Conservation (phyloP, 805 yeast species). For the Saccharomycopsis amapae region DNA sequence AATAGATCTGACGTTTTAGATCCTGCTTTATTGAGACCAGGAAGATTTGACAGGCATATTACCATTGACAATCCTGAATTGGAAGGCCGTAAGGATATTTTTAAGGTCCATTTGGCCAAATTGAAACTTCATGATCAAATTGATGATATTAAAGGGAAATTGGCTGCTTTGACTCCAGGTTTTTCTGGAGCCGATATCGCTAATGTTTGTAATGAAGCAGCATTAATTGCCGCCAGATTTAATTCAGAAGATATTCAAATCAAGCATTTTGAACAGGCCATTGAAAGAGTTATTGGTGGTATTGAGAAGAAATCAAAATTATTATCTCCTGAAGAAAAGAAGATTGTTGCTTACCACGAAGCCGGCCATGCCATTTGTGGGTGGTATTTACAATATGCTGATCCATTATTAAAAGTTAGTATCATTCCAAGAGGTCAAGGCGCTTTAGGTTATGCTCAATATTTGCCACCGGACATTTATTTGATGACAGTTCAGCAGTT, state of each 20-base stretch:
- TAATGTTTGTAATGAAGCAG: slow-evolving; percentile 91
- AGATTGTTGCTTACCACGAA: slow-evolving; percentile 86
- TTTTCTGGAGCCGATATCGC: slow-evolving; percentile 96
- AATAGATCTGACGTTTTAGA: slow-evolving; percentile 89
- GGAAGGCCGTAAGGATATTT: slow-evolving; percentile 83
- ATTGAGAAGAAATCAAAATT: slow-evolving; percentile 78
- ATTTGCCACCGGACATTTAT: slow-evolving; percentile 83
- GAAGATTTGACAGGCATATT: slow-evolving; percentile 88
- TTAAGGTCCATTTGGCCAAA: slow-evolving; percentile 67
- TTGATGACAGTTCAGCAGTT: slow-evolving; percentile 71
- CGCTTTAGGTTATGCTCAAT: slow-evolving; percentile 94
- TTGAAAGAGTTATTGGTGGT: slow-evolving; percentile 94
- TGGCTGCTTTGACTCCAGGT: slow-evolving; percentile 91
- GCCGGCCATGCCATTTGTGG: slow-evolving; percentile 98
- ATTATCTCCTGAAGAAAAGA: slow-evolving; percentile 72
- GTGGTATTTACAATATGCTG: slow-evolving; percentile 83
- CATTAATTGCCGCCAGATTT: slow-evolving; percentile 82
- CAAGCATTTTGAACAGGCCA: slow-evolving; percentile 82
- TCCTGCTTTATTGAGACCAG: slow-evolving; percentile 86
- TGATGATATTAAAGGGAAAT: slow-evolving; percentile 55
- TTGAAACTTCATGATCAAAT: slow-evolving; percentile 42
- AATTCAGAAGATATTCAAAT: slow-evolving; percentile 55
- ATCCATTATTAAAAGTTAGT: slow-evolving; percentile 87
- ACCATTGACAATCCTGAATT: slow-evolving; percentile 81
- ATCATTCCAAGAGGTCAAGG: slow-evolving; percentile 94